Base-by-base conservation (phyloP, 306 rosid species). In the Herpetospermum pedunculosum region DNA sequence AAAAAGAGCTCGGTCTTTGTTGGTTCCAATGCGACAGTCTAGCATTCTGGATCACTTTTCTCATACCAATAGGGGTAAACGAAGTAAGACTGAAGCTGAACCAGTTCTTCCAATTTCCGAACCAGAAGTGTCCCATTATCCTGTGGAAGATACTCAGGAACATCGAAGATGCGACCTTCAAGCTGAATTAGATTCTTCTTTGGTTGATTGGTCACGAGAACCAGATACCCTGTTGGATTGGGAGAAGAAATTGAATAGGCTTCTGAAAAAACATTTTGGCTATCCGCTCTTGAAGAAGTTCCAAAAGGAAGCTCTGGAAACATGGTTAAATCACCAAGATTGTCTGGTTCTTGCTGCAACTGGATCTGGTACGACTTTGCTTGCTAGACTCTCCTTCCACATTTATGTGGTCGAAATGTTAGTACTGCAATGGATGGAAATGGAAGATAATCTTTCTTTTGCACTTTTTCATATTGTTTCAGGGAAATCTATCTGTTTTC, bases 401-500 rank as follows among this genome's bases (percentile, higher is more conserved):
- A 40, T 23, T 67, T 67, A 40, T 12, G 11, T 77, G 35, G 11
- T 41, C 2, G 35, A 25, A 43, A 30, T 44, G 15, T 77, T 78
- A 72, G 55, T 41, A 28, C 41, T 80, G 41, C 70, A 60, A 32
- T 67, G 41, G 69, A 46, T 46, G 80, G 50, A 54, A 37, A n/a
- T n/a, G n/a, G n/a, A n/a, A 18, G 67, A 64, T 74, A 72, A 52
- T n/a, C n/a, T n/a, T 15, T 25, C 41, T 77, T 44, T 70, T 44
- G 76, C 47, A 70, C 38, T 18, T 38, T 78, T 40, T 18, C 69
- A 53, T 53, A n/a, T 76, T 80, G 82, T 75, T 76, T 84, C 86
- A 92, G 98, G 98, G 76, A 92, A 92, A 60, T 92, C 98, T 50
- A 64, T 92, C 72, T 92, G 98, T 83, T 92, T 92, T 81, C 98